phyloP scores from a whole-genome alignment of 75 land plant genomes.

The Pinus albicaulis region DNA sequence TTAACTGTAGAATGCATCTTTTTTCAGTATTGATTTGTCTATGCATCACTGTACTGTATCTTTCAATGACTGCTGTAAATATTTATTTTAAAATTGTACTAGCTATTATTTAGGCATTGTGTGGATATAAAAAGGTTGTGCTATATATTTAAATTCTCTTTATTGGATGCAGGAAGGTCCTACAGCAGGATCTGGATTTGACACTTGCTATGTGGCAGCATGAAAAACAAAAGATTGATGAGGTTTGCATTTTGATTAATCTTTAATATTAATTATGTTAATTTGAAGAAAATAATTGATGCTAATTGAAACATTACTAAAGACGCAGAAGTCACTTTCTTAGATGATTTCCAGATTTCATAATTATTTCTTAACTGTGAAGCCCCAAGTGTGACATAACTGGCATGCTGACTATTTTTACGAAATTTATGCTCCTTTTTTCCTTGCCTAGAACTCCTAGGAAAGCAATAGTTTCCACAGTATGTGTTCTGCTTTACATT shows the following conservation, averaged over 20 bases:
- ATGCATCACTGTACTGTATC: not conserved
- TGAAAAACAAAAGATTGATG: conserved; percentile 80
- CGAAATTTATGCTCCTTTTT: not conserved
- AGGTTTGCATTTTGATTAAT: conserved; percentile 27
- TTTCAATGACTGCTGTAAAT: not conserved
- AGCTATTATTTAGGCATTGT: not conserved
- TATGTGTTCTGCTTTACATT: too few species aligned
- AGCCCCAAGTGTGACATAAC: not conserved
- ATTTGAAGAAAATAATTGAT: not conserved
- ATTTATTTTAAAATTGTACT: not conserved
- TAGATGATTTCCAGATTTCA: not conserved
- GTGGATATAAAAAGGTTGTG: too few species aligned
- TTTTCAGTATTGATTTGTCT: not conserved
- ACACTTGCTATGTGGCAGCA: conserved; percentile 84
- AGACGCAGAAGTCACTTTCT: not conserved
- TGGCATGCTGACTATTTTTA: not conserved
- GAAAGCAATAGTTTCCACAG: too few species aligned
- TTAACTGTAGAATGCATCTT: not conserved
- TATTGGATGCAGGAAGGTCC: conserved; percentile 49
- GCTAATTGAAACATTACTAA: not conserved
- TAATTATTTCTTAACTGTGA: not conserved
- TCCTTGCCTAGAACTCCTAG: not conserved
- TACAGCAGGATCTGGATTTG: conserved; percentile 86
- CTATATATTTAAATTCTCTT: too few species aligned
- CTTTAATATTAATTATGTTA: not conserved